phyloP scores from a whole-genome alignment of 768 basidiomycete genomes.

The Tylopilus balloui region DNA sequence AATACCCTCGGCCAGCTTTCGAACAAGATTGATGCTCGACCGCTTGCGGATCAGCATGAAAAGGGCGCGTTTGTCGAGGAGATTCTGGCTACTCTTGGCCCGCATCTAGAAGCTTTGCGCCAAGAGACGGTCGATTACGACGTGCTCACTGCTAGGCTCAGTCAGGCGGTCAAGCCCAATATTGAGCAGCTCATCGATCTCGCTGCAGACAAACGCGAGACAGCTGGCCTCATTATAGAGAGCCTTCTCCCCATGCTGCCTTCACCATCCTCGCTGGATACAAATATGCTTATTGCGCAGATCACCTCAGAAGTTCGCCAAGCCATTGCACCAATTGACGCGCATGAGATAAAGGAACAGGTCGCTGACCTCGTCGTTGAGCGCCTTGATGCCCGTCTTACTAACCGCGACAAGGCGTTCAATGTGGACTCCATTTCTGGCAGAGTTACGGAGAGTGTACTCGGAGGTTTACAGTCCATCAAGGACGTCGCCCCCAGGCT shows the following conservation, averaged over 20 bases:
- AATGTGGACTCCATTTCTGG: conserved; percentile 55
- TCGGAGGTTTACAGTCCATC: conserved; percentile 40
- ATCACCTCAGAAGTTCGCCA: conserved; percentile 67
- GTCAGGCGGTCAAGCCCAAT: conserved; percentile 85
- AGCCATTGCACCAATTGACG: conserved; percentile 71
- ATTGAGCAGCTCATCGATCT: conserved; percentile 87
- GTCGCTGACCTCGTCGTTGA: conserved; percentile 87
- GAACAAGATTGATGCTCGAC: conserved; percentile 32
- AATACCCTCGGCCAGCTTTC: conserved; percentile 52
- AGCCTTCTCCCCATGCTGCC: conserved; percentile 65
- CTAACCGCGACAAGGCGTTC: conserved; percentile 69
- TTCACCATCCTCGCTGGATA: conserved; percentile 41
- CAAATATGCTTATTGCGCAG: conserved; percentile 51
- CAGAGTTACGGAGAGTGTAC: conserved; percentile 53
- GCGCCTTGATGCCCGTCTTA: conserved; percentile 73
- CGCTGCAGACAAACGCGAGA: conserved; percentile 85
- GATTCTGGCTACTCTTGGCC: conserved; percentile 52
- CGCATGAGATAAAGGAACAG: conserved; percentile 85
- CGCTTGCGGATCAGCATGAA: conserved; percentile 39
- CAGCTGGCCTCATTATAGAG: conserved; percentile 75
- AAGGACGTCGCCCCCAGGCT: conserved; percentile 39
- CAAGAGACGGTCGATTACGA: conserved; percentile 76
- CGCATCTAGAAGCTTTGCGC: conserved; percentile 56
- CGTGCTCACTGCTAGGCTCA: conserved; percentile 63
- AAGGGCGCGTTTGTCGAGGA: conserved; percentile 60